Percentiles rank a stretch among this genome's conserved stretches.
phyloP scores from a whole-genome alignment of 169 alveolate species.

The Haemoproteus tartakovskyi region DNA sequence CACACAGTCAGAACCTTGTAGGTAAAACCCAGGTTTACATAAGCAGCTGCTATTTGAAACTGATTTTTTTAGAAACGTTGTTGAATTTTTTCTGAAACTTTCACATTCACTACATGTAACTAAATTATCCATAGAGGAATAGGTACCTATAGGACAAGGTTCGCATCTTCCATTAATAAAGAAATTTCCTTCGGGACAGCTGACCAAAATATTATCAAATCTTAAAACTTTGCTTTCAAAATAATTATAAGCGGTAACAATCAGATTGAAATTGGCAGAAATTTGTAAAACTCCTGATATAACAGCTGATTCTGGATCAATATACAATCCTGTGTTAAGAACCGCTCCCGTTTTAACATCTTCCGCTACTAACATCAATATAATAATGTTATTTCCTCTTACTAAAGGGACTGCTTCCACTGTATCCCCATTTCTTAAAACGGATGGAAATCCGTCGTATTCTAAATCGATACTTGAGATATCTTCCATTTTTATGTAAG shows the following conservation, averaged over 20 bases:
- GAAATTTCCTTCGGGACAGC: constrained; percentile 78
- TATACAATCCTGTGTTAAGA: constrained; percentile 3
- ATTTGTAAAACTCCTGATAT: constrained; percentile 15
- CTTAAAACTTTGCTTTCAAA: constrained; percentile 20
- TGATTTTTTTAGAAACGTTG: constrained; percentile 72
- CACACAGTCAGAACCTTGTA: constrained; percentile 1
- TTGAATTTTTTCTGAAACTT: constrained; percentile 44
- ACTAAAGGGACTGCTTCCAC: constrained; percentile 4
- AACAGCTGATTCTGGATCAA: constrained; percentile 4
- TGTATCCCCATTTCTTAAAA: constrained; percentile 5
- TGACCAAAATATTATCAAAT: constrained; percentile 12
- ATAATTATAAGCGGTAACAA: constrained; percentile 23
- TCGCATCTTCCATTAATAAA: constrained; percentile 62
- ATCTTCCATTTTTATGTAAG: constrained; percentile 37
- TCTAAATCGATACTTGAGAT: constrained; percentile 13
- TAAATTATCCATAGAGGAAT: constrained; percentile 29
- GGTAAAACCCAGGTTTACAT: constrained; percentile 74
- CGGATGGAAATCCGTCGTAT: constrained; percentile 7
- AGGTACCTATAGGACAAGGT: constrained; percentile 78
- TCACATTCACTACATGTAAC: constrained; percentile 51
- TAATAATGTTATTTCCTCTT: constrained; percentile 28
- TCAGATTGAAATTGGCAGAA: constrained; percentile 5
- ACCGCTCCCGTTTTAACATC: neutral
- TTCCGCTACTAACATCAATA: constrained; percentile 3
- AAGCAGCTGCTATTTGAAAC: constrained; percentile 70